Evolutionary conservation across 1,284 basidiomycete species (phyloP).

Genomic region (Clitocybe nebularis): DNA sequence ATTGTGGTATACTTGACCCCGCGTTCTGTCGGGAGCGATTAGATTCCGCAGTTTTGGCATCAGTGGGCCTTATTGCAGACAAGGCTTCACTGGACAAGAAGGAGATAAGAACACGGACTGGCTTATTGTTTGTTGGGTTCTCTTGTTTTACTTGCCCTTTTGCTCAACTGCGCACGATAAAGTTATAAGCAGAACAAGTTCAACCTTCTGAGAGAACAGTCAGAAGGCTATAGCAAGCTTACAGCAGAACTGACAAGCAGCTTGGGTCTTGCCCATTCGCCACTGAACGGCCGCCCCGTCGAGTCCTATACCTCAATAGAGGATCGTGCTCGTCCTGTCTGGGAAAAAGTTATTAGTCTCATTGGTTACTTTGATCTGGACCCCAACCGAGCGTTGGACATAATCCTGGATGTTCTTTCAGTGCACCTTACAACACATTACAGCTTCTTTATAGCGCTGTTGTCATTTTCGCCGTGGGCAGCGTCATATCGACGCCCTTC

Average conservation of each 20-base stretch:
- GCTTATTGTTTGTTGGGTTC: constrained; percentile 62
- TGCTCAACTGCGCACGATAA: constrained; percentile 11
- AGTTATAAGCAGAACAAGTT: constrained; percentile 99
- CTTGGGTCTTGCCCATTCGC: constrained; percentile 69
- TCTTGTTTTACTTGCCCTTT: constrained; percentile 6
- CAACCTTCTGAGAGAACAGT: constrained; percentile 95
- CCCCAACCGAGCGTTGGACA: constrained; percentile 89
- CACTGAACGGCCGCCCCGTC: constrained; percentile 52
- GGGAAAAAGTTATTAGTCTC: constrained; percentile 83
- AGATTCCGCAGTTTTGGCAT: constrained; percentile 58
- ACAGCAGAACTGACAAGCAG: constrained; percentile 80
- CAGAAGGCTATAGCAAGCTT: constrained; percentile 95
- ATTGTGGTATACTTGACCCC: constrained; percentile 49
- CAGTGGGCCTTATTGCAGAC: constrained; percentile 62
- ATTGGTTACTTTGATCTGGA: constrained; percentile 97
- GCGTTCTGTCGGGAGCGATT: constrained; percentile 68
- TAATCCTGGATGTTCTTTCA: constrained; percentile 90
- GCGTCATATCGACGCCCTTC: constrained; percentile 36
- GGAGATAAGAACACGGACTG: constrained; percentile 74
- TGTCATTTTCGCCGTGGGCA: constrained; percentile 83
- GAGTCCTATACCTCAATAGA: constrained; percentile 57
- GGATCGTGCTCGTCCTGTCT: constrained; percentile 70
- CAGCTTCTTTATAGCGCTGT: constrained; percentile 86
- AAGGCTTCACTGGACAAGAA: constrained; percentile 62
- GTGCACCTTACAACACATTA: constrained; percentile 81